Base-by-base conservation (phyloP, 139 green algal genomes). In the Haematococcus lacustris region DNA sequence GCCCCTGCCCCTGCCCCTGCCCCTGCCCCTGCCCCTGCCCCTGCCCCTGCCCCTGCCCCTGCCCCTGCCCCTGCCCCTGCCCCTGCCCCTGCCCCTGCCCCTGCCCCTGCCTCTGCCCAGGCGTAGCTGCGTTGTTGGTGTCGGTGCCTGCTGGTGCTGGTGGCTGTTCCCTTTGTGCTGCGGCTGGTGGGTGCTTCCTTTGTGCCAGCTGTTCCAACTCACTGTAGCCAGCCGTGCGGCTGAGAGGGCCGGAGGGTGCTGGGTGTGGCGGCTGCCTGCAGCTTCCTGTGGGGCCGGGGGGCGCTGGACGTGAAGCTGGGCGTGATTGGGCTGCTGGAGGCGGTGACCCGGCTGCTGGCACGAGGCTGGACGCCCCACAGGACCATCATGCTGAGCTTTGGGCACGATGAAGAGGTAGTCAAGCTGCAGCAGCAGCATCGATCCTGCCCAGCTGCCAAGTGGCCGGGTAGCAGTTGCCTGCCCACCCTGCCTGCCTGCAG, bases 331-430 rank as follows among this genome's bases (percentile, higher is more conserved):
- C 67, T 91, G 25, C 70, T 96, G 74, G 87, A 96, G 65, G 88
- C 89, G 0, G 73, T 88, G 9, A 78, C 39, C 1, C 38, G 71
- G 47, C 79, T 95, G 35, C 64, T 93, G 40, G n/a, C 35, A 35
- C 26, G 0, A 2, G 66, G 53, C 28, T 71, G 53, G 41, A 0
- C 1, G 33, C 74, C 77, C 0, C 13, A 51, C 4, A 47, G 89
- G 23, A 91, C 88, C 21, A 26, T 94, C n/a, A 61, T 86, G 3
- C 51, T 93, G 1, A 85, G 78, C 0, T 86, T 94, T 71, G 90
- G 90, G 5, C 89, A 94, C 70, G 90, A 95, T 57, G 90, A 95
- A 76, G 90, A 95, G 79, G 80, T 80, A n/a, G n/a, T n/a, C n/a
- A n/a, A n/a, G n/a, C n/a, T n/a, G n/a, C n/a, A n/a, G n/a, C n/a